These are phyloP conservation scores for Paecilomyces niveus DNA, from an alignment of 2,329 filamentous ascomycete species.

Conservation along the genomic window DNA sequence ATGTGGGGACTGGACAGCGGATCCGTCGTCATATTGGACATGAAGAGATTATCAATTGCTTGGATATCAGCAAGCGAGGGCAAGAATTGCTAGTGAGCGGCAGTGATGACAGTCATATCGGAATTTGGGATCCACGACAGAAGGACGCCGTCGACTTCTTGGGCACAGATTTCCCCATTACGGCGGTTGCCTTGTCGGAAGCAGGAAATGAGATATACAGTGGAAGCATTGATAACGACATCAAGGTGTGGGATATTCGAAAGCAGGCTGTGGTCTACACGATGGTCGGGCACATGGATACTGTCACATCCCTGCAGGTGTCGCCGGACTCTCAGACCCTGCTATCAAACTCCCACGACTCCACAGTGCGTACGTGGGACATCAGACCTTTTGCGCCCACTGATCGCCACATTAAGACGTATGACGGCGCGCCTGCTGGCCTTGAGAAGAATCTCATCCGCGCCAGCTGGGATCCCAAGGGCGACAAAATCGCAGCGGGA, in stretches of 20 bases:
- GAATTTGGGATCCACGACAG: conserved; percentile 89
- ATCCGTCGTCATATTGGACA: conserved; percentile 90
- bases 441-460: conserved; percentile 87
- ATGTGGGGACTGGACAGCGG: conserved; percentile 81
- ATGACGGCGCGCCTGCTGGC: conserved; percentile 82
- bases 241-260: conserved; percentile 92
- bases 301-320: conserved; percentile 80
- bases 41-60: conserved; percentile 88
- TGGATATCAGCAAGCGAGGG: conserved; percentile 82
- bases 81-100: conserved; percentile 86
- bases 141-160: conserved; percentile 85
- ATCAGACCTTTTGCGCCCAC: conserved; percentile 88
- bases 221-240: conserved; percentile 93
- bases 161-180: conserved; percentile 86
- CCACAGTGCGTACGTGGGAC: conserved; percentile 91
- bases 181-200: conserved; percentile 82
- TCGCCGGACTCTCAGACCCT: conserved; percentile 89
- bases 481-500: conserved; percentile 80
- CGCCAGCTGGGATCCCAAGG: conserved; percentile 81
- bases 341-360: conserved; percentile 88
- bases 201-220: conserved; percentile 93
- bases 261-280: conserved; percentile 85
- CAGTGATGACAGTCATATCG: conserved; percentile 88
- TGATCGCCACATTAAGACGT: conserved; percentile 76
- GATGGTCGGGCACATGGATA: conserved; percentile 84